Evolutionary conservation across 768 basidiomycete genomes (phyloP).

Genomic region (Phylloporus scabripes): DNA sequence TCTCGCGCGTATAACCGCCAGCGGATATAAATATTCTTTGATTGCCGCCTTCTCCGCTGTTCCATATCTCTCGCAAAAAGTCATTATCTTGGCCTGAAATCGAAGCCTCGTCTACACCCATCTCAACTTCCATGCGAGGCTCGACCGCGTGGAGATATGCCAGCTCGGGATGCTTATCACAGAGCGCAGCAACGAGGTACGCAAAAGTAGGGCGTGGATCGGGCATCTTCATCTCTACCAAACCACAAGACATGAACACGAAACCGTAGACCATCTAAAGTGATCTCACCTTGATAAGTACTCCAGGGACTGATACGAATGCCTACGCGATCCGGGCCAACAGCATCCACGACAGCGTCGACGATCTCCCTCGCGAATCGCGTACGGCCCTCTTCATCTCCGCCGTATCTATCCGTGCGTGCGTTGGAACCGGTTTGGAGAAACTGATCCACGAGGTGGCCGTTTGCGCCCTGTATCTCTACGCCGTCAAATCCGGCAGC

Average conservation of each 20-base stretch:
- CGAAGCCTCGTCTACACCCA: conserved; percentile 1
- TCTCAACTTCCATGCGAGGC: conserved; percentile 15
- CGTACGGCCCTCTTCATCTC: conserved; percentile 42
- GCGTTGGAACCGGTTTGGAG: conserved; percentile 14
- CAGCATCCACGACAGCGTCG: conserved; percentile 34
- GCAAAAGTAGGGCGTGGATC: too few species aligned
- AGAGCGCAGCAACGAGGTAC: too few species aligned
- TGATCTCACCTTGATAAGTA: conserved; percentile 20
- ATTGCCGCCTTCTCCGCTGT: too few species aligned
- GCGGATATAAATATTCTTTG: too few species aligned
- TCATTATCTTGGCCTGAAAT: conserved; percentile 16
- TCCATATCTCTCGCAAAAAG: conserved; percentile 1
- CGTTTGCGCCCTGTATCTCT: too few species aligned
- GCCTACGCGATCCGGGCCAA: conserved; percentile 41
- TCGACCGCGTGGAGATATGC: conserved; percentile 41
- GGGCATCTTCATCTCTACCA: too few species aligned
- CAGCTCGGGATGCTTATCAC: conserved; percentile 16
- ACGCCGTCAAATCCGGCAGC: neutral
- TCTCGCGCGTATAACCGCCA: too few species aligned
- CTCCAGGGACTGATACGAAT: conserved; percentile 13
- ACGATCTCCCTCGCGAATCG: conserved; percentile 31
- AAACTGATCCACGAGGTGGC: too few species aligned
- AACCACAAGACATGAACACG: too few species aligned
- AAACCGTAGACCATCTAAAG: too few species aligned
- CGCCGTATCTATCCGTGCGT: conserved; percentile 63